Percentiles rank a stretch among this genome's conserved stretches.
phyloP scores from a whole-genome alignment of 768 basidiomycete species.

The Termitomyces titanicus region DNA sequence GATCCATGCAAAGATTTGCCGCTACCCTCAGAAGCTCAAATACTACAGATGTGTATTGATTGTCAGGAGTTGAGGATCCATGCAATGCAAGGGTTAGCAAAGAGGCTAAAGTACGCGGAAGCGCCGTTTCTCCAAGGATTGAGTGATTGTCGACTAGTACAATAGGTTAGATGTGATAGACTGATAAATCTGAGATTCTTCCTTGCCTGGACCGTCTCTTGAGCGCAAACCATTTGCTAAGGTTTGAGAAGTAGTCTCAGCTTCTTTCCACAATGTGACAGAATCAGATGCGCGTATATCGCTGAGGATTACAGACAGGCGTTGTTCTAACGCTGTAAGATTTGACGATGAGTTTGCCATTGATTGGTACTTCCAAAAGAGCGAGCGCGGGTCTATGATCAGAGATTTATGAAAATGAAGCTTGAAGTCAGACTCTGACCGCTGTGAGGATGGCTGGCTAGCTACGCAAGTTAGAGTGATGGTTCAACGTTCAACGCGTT shows the following conservation, averaged over 20 bases:
- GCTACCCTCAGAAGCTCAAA: constrained; percentile 74
- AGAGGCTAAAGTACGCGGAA: constrained; percentile 63
- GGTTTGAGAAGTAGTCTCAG: constrained; percentile 48
- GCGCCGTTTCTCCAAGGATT: constrained; percentile 55
- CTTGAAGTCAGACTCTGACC: not conserved
- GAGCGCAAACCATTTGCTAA: constrained; percentile 63
- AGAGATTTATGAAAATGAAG: not conserved
- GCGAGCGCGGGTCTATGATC: not conserved
- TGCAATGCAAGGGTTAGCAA: constrained; percentile 55
- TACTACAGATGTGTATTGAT: constrained; percentile 45
- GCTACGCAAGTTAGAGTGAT: no score
- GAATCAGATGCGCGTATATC: constrained; percentile 31
- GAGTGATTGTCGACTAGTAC: constrained; percentile 67
- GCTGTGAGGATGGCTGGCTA: not conserved
- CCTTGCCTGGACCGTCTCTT: constrained; percentile 48
- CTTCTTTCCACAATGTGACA: constrained; percentile 43
- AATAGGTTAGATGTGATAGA: constrained; percentile 6
- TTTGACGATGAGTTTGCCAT: constrained; percentile 28
- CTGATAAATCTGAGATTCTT: not conserved
- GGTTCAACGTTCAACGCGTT: no score
- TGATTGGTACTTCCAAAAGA: constrained; percentile 9
- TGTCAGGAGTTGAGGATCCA: constrained; percentile 41
- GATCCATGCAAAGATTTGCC: constrained; percentile 84
- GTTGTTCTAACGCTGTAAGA: constrained; percentile 30
- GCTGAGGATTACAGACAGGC: constrained; percentile 22